A percentile compares a stretch with the other conserved stretches of the same genome.
Evolutionary conservation across 495 filamentous ascomycete species (phyloP).

Genomic region (Bacidia gigantensis): DNA sequence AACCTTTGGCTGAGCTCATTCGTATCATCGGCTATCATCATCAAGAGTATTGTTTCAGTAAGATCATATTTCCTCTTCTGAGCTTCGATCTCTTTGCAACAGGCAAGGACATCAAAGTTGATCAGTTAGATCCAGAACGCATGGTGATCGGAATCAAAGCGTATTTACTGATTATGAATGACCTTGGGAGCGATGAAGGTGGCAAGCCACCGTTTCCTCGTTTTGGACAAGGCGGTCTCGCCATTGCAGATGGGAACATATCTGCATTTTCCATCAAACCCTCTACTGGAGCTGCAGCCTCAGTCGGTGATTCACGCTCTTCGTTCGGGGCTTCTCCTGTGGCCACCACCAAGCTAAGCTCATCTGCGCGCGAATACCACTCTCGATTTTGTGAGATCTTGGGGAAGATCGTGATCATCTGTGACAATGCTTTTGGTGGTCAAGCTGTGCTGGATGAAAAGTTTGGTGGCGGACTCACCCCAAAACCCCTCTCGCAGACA

Average conservation of each 20-base stretch:
- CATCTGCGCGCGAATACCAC: constrained; percentile 71
- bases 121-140: constrained; percentile 88
- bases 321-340: constrained; percentile 49
- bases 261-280: background rate
- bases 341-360: constrained; percentile 53
- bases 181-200: constrained; percentile 75
- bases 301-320: background rate
- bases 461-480: constrained; percentile 61
- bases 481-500: constrained; percentile 86
- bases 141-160: constrained; percentile 93
- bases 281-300: background rate
- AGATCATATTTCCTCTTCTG: constrained; percentile 84
- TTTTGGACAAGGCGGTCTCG: constrained; percentile 14
- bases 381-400: constrained; percentile 84
- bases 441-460: constrained; percentile 93
- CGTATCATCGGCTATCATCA: constrained; percentile 90
- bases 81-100: constrained; percentile 77
- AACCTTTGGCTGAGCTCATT: constrained; percentile 84
- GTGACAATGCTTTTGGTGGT: constrained; percentile 91
- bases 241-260: constrained; percentile 6
- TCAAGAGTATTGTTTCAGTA: constrained; percentile 83
- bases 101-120: constrained; percentile 69
- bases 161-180: constrained; percentile 82
- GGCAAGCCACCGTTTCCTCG: constrained; percentile 72
- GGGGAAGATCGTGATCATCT: constrained; percentile 88